Percentiles rank a stretch among this genome's conserved stretches.
Evolutionary conservation across 805 yeast species (phyloP).

Genomic region (Metschnikowia orientalis): DNA sequence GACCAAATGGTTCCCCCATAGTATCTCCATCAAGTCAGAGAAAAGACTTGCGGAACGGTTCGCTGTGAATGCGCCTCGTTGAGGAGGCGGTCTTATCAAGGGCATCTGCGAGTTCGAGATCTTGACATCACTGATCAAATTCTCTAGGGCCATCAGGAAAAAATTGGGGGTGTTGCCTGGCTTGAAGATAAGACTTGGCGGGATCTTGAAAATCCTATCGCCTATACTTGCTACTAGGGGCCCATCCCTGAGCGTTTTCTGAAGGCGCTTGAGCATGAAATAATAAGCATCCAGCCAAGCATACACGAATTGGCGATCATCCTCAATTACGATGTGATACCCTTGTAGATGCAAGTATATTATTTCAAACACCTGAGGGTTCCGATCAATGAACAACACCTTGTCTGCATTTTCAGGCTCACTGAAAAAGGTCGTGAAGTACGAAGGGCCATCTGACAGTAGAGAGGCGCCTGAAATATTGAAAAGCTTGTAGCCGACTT

Average conservation of each 20-base stretch:
- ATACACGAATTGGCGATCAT: conserved; percentile 58
- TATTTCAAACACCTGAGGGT: conserved; percentile 60
- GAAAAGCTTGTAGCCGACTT: conserved; percentile 62
- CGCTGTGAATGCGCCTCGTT: conserved; percentile 50
- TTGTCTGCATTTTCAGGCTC: conserved; percentile 35
- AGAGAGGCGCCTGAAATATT: conserved; percentile 78
- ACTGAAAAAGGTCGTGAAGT: conserved; percentile 69
- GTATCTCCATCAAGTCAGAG: conserved; percentile 47
- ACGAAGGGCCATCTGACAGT: conserved; percentile 83
- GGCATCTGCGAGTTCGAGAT: conserved; percentile 34
- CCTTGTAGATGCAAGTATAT: conserved; percentile 79
- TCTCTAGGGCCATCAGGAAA: conserved; percentile 58
- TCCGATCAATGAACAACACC: conserved; percentile 66
- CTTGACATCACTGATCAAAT: conserved; percentile 46
- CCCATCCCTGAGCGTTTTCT: conserved; percentile 44
- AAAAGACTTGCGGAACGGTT: conserved; percentile 53
- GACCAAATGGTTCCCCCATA: conserved; percentile 51
- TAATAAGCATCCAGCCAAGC: conserved; percentile 68
- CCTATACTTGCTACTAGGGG: conserved; percentile 60
- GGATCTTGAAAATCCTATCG: conserved; percentile 52
- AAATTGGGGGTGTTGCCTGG: conserved; percentile 77
- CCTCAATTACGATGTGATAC: conserved; percentile 56
- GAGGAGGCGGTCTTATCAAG: conserved; percentile 75
- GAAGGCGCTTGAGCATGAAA: conserved; percentile 59
- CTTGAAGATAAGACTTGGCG: conserved; percentile 47